Evolutionary conservation across 768 basidiomycete genomes (phyloP), one percentile per base, ranked within the genome.

Genomic region (Hemileccinum impolitum): DNA sequence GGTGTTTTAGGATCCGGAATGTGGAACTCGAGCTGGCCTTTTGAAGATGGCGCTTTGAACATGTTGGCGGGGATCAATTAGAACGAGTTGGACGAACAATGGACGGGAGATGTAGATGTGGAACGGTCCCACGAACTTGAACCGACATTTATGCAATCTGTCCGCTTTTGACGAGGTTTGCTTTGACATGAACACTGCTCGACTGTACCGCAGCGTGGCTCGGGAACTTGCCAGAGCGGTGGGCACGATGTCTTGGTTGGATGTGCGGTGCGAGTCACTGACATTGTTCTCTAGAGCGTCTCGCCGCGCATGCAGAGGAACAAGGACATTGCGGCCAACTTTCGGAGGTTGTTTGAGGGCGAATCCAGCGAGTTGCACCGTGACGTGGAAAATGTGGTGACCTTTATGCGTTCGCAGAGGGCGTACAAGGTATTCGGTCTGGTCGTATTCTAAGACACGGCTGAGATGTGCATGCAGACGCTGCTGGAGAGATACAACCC

Each of bases 401-500:
- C 82, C 5, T 92, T 93, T 65, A 63, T 95, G 66, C 71, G 72
- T 37, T 81, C 90, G 8, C 85, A 90, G 60, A 72, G 87, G 51
- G 78, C 82, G 61, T 75, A 95, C 73, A 88, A 87, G 75, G 93
- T 87, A 42, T 17, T 5, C 34, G 61, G 73, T 28, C 61, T 21
- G 17, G 46, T 42, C 39, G 13, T 18, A 36, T 14, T 6, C 18
- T 3, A 23, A 23, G 3, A 23, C 30, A 13, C 21, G 28, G 26
- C 51, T 54, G 47, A 51, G 35, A 12, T 2, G 30, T 3, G 2
- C 12, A 19, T 31, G 14, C 60, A 96, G 94, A 73, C 72, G 18
- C 72, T 96, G 41, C 67, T 96, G 52, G 87, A 90, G 46, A 75
- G 90, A 45, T 97, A 97, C 71, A 95, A 94, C 65, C 93, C 94